These are phyloP conservation scores for Pestalotiopsis fici DNA, from an alignment of 2,329 filamentous ascomycete genomes.

Conservation along the genomic window DNA sequence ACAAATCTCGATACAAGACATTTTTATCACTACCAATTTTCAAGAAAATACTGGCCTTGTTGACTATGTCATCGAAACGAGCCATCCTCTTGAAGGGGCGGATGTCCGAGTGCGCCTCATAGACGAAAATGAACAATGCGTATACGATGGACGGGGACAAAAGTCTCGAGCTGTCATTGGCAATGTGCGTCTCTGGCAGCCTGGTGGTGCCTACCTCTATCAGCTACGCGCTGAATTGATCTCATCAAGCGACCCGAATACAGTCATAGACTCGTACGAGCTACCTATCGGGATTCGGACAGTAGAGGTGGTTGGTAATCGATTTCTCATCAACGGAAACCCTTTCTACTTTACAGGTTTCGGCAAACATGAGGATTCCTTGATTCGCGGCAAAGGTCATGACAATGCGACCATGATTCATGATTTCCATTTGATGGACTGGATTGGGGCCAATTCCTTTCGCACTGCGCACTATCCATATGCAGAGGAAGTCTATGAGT, in stretches of 20 bases:
- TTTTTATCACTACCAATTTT: neutral
- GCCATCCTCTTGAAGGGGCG: neutral
- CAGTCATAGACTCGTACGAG: neutral
- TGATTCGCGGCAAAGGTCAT: conserved; percentile 28
- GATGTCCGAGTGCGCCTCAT: neutral
- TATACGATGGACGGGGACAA: neutral
- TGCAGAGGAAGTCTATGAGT: conserved; percentile 28
- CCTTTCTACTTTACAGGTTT: conserved; percentile 32
- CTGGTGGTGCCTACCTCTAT: neutral
- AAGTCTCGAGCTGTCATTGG: neutral
- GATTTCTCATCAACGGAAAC: conserved; percentile 27
- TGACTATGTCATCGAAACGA: neutral
- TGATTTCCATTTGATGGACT: conserved; percentile 29
- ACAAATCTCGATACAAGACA: neutral
- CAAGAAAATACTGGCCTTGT: neutral
- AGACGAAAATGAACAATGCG: neutral
- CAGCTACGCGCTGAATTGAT: neutral
- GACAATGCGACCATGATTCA: conserved; percentile 31
- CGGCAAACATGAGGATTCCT: conserved; percentile 28
- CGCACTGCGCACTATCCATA: conserved; percentile 31
- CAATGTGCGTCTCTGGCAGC: neutral
- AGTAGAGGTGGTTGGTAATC: conserved; percentile 17
- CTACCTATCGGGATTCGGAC: conserved; percentile 22
- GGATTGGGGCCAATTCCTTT: conserved; percentile 32
- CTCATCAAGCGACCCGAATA: conserved; percentile 16